Conservation (phyloP, 2,329 filamentous ascomycete genomes). For the Colletotrichum sp. region DNA sequence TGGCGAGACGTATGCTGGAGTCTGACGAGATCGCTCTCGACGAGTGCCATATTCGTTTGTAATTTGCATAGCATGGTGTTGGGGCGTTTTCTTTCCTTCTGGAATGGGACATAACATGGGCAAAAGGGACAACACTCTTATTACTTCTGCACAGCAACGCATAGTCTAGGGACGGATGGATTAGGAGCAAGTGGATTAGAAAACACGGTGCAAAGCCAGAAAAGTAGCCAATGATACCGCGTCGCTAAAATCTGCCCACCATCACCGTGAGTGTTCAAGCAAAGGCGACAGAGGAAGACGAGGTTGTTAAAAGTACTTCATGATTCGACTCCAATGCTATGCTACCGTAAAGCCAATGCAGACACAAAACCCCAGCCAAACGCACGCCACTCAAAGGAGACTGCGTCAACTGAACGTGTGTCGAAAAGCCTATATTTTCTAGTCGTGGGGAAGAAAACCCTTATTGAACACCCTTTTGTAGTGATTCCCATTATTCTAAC, state of each 20-base stretch:
- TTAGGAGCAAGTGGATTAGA: not conserved
- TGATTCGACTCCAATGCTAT: constrained; percentile 3
- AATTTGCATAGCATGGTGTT: constrained; percentile 15
- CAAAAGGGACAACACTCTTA: not conserved
- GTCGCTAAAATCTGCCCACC: not conserved
- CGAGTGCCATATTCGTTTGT: not conserved
- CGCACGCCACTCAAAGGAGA: not conserved
- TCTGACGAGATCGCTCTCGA: not conserved
- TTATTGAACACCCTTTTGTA: not conserved
- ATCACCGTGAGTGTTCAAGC: not conserved
- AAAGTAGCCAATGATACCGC: not conserved
- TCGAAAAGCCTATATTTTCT: not conserved
- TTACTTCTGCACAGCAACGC: not conserved
- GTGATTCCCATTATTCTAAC: not conserved
- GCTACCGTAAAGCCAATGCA: not conserved
- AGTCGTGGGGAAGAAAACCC: not conserved
- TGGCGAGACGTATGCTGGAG: constrained; percentile 18
- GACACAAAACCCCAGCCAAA: not conserved
- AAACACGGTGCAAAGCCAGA: not conserved
- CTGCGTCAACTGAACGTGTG: not conserved
- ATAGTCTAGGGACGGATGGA: not conserved
- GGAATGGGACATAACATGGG: not conserved
- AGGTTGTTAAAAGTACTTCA: not conserved
- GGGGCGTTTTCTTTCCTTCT: not conserved
- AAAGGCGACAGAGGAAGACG: too few relatives aligned